Percentiles rank a stretch among this genome's conserved stretches.
These are phyloP conservation scores for Lentinula edodes DNA, from an alignment of 768 basidiomycete species.

Conservation along the genomic window DNA sequence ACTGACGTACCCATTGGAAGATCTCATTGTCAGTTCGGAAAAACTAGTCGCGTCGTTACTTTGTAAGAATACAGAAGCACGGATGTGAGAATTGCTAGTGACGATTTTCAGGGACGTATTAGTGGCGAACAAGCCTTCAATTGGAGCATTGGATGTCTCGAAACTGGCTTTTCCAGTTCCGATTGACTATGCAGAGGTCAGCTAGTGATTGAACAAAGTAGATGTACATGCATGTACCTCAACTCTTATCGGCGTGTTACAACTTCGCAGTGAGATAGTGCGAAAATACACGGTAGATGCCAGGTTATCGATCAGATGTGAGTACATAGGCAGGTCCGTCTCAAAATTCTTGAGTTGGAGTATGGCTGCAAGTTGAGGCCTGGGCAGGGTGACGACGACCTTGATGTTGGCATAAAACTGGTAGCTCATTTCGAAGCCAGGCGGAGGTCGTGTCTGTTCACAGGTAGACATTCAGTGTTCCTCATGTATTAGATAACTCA, in stretches of 20 bases:
- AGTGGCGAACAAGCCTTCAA: not conserved
- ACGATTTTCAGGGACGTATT: not conserved
- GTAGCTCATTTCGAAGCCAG: not conserved
- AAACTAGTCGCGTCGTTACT: not conserved
- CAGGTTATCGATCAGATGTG: slow-evolving; percentile 6
- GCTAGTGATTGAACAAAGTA: not conserved
- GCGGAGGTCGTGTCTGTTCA: not conserved
- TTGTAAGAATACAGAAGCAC: not conserved
- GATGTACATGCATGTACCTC: not conserved
- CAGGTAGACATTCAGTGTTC: not conserved
- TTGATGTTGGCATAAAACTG: not conserved
- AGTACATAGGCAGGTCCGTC: slow-evolving; percentile 1
- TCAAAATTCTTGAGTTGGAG: not conserved
- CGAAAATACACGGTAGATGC: not conserved
- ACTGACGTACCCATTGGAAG: not conserved
- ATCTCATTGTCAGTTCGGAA: not conserved
- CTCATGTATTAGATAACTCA: too few relatives aligned
- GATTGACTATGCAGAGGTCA: not conserved
- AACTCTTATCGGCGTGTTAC: not conserved
- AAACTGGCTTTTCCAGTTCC: not conserved
- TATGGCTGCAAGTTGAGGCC: not conserved
- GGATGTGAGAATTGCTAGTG: not conserved
- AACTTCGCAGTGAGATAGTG: not conserved
- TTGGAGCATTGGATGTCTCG: slow-evolving; percentile 1
- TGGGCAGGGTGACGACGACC: not conserved